Evolutionary conservation across 345 rosid genomes (phyloP), one percentile per base, ranked within the genome.

Genomic region (Salix brachista): DNA sequence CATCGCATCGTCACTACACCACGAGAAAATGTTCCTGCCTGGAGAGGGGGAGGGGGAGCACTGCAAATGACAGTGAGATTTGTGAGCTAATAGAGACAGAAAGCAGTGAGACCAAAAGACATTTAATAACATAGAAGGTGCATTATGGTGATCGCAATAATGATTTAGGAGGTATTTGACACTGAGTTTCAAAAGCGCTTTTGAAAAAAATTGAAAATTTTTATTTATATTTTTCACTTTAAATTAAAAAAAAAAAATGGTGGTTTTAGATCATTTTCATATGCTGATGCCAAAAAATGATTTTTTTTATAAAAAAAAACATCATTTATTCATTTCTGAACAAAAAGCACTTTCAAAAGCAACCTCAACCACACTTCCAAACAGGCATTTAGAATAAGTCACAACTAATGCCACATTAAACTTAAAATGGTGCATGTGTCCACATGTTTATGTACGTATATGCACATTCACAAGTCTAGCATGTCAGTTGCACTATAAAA

Each of bases 41-140:
- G 99, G 80, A 94, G 97, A 66, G 99, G 99, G 21, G 99, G 99
- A 67, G 98, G 97, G 69, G 98, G 93, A 78, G 99, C 98, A 92
- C 99, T 96, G 90, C 77, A 87, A 75, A 86, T 76, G 41, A 39
- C 69, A 77, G 75, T 50, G 42, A 8, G 7, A 67, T 77, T 14
- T 26, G 32, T 81, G 68, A 77, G 78, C 52, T 17, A 17, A 58
- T 21, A 18, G 23, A 77, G 41, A 68, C 13, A 7, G n/a, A 68
- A 23, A 2, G 26, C 3, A 10, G 28, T 23, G 62, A n/a, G 28
- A 68, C 16, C 10, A 21, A 23, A 8, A 19, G 26, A 23, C 42
- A 68, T 11, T 21, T 1, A 8, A 39, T 13, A 65, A 65, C 41
- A 26, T 7, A 30, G 13, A 19, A 39, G 56, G 26, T 7, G 67